Evolutionary conservation across 169 alveolate species (phyloP).

Genomic region (Plasmodium cynomolgi): DNA sequence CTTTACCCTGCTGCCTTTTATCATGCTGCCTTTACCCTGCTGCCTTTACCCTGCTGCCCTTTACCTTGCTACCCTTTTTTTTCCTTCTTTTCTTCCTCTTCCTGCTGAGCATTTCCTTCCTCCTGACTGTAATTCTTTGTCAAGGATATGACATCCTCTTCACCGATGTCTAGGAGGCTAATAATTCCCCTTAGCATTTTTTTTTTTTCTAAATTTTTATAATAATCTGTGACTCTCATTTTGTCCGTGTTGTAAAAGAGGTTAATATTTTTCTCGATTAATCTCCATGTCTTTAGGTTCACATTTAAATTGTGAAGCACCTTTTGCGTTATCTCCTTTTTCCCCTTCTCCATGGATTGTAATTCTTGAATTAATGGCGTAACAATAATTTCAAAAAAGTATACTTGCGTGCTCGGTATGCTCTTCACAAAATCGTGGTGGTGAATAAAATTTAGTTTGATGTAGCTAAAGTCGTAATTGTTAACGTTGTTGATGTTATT

Average conservation of each 20-base stretch:
- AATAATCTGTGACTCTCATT: constrained; percentile 72
- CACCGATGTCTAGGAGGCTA: constrained; percentile 56
- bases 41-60: too few relatives aligned
- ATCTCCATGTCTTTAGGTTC: constrained; percentile 64
- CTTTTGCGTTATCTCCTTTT: constrained; percentile 55
- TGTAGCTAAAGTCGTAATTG: constrained; percentile 54
- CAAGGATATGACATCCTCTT: constrained; percentile 67
- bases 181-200: constrained; percentile 62
- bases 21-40: not conserved
- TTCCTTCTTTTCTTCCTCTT: constrained; percentile 7
- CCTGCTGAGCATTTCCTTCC: constrained; percentile 1
- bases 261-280: constrained; percentile 64
- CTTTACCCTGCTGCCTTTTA: not conserved
- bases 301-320: constrained; percentile 61
- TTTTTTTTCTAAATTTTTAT: constrained; percentile 62
- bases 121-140: constrained; percentile 18
- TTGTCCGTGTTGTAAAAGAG: constrained; percentile 72
- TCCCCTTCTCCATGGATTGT: constrained; percentile 58
- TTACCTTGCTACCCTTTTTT: not conserved
- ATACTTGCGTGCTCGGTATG: constrained; percentile 63
- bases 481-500: constrained; percentile 57
- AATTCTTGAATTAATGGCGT: constrained; percentile 69
- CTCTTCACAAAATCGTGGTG: constrained; percentile 71
- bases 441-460: constrained; percentile 63
- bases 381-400: constrained; percentile 71